Base-by-base conservation (phyloP, 768 basidiomycete species). In the Boletus barrowsii region DNA sequence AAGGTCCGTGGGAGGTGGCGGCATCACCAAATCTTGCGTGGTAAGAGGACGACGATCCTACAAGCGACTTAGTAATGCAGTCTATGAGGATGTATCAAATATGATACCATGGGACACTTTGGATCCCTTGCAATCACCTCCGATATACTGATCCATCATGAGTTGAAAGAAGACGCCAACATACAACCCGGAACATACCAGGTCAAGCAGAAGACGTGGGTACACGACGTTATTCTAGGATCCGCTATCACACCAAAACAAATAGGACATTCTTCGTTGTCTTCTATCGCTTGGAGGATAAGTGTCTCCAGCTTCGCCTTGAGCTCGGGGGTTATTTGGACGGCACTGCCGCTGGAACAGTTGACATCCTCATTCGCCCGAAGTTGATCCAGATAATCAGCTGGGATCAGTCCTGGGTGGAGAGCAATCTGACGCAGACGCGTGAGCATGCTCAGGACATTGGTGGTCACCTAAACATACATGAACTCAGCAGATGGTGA, bases 351-450 rank as follows among this genome's bases (percentile, higher is more conserved):
- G 5, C 42, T 57, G 5, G 58, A 40, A 39, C 61, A 56, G 40
- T 69, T 61, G 2, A 70, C 65, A 26, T 69, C 69, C 4, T 66
- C 70, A 4, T 33, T 57, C 15, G 46, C 42, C 35, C 73, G 73
- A 42, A 92, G 76, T 56, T 87, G 77, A 40, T 88, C 83, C 11
- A 91, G 66, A 62, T 92, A 94, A 56, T 83, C 76, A 9, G 72
- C 57, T 5, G 92, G 92, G 46, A 92, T 73, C 24, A 95, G 76
- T 2, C 82, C 83, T 0, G 91, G 88, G 63, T 94, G 90, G 24
- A 93, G 79, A 17, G 80, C 87, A 18, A 93, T 73, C 69, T 95
- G 93, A 30, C 92, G 83, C 68, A 95, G 75, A 17, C 93, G 87
- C 9, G 90, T 93, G n/a, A 93, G 79, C 79, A 93, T 83, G 56